Evolutionary conservation across 257 asterid species (phyloP), one percentile per base, ranked within the genome.

Genomic region (Marsdenia floribunda): DNA sequence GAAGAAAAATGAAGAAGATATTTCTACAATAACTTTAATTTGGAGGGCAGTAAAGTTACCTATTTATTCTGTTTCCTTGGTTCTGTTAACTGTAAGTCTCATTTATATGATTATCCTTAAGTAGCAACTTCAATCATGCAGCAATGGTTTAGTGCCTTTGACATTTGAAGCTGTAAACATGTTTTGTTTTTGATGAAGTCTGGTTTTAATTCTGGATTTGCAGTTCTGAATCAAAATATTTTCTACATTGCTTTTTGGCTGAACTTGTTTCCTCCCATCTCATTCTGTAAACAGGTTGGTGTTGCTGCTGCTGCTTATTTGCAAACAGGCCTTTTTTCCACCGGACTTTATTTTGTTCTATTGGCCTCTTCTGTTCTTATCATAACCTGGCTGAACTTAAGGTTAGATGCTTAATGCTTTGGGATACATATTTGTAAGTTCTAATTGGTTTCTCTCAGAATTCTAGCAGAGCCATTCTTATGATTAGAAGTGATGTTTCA

Each of bases 41-140:
- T 88, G 98, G 97, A 87, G 97, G 82, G 97, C 98, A 64, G 81
- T 88, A 81, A 92, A 92, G 77, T 78, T 92, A 67, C 98, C 98
- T 10, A 90, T 85, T 76, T 87, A 85, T 54, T 80, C 88, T 0
- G 88, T 85, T 26, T 96, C 98, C 35, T 76, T 91, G 75, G 82
- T 93, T 75, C 98, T 97, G 38, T 82, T 93, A 59, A 76, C 89
- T 6, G 98, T 93, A 74, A 85, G 98, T 87, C 11, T 46, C 72
- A 15, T 26, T 37, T 6, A 46, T 58, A n/a, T n/a, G n/a, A n/a
- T n/a, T n/a, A n/a, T n/a, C n/a, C n/a, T n/a, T n/a, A n/a, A n/a
- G 44, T 24, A 13, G 47, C 13, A 22, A 13, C 58, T 68, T 68
- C 12, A 44, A 14, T 10, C 73, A 68, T 52, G 3, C 18, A 52